These are phyloP conservation scores for Kregervanrija fluxuum DNA, from an alignment of 805 yeast genomes.

Conservation along the genomic window DNA sequence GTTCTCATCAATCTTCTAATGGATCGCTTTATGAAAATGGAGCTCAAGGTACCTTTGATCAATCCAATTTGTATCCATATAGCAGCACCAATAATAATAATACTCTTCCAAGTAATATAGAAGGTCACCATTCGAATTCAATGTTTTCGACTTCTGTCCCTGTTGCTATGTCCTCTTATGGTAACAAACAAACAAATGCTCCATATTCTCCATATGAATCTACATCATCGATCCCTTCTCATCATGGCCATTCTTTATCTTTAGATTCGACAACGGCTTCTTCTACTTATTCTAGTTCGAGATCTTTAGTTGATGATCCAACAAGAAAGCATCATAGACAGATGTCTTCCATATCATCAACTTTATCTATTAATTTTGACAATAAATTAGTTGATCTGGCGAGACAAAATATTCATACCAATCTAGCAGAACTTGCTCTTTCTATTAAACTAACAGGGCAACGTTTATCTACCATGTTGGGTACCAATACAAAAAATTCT, in stretches of 20 bases:
- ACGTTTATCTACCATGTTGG: background rate
- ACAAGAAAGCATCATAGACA: background rate
- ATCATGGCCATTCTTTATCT: slow-evolving; percentile 4
- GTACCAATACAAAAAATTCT: slow-evolving; percentile 1
- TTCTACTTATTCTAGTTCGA: background rate
- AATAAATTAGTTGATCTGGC: background rate
- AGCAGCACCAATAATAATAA: no score
- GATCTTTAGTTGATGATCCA: slow-evolving; percentile 3
- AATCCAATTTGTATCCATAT: no score
- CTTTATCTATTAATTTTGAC: no score
- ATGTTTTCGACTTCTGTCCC: no score
- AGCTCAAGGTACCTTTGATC: no score
- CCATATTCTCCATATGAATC: slow-evolving; percentile 2
- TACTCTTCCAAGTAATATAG: no score
- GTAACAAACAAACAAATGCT: no score
- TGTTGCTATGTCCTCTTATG: no score
- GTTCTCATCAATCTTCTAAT: no score
- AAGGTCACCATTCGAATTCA: no score
- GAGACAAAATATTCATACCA: background rate
- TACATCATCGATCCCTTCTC: slow-evolving; percentile 7
- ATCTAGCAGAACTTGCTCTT: background rate
- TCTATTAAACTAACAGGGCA: slow-evolving; percentile 1
- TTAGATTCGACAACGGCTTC: slow-evolving; percentile 4
- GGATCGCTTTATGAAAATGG: no score
- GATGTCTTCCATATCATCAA: background rate